Base-by-base conservation (phyloP, 2,329 filamentous ascomycete species). In the Rugonectria rugulosa region DNA sequence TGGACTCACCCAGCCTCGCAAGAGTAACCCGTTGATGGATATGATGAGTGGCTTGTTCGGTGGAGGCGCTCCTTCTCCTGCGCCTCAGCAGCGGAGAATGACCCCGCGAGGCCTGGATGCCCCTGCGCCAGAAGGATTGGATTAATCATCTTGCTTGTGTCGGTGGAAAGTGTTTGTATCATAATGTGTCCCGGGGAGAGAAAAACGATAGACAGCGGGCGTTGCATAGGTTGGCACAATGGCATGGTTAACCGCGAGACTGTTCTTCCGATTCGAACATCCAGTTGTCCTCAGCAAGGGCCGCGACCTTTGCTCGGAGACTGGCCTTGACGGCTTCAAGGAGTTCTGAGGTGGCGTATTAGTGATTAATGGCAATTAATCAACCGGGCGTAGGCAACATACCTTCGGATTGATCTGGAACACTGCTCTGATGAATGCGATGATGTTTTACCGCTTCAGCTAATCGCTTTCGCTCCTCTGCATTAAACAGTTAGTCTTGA, bases 21-120 rank as follows among this genome's bases (percentile, higher is more conserved):
- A 97, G 78, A 90, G 88, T 61, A 98, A 98, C 73, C 93, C 93
- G 3, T 79, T 99, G 73, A 86, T 98, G 75, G 95, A 99, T 72
- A 98, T 99, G 93, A 96, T 99, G 90, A 93, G 92, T 42, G 93
- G 87, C 60, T 86, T 99, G 81, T 90, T 99, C 69, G 93, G 93
- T 43, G 92, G 92, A 17, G 88, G 87, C 6, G 84, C 81, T 21
- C 80, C 63, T 14, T 65, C 82, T n/a, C 80, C 70, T 27, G 69
- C 64, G n/a, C 65, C 69, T 42, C 63, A 69, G 52, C 64, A 68
- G 36, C 75, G 73, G 57, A 77, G 75, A 53, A 76, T 76, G n/a
- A 74, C 75, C n/a, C 64, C 77, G 27, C 76, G 77, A 56, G 68
- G 75, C 57, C 65, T 79, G 27, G 76, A 81, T 65, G 72, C 78